Percentiles rank a stretch among this genome's conserved stretches.
phyloP scores from a whole-genome alignment of 345 rosid species.

The Murraya koenigii region DNA sequence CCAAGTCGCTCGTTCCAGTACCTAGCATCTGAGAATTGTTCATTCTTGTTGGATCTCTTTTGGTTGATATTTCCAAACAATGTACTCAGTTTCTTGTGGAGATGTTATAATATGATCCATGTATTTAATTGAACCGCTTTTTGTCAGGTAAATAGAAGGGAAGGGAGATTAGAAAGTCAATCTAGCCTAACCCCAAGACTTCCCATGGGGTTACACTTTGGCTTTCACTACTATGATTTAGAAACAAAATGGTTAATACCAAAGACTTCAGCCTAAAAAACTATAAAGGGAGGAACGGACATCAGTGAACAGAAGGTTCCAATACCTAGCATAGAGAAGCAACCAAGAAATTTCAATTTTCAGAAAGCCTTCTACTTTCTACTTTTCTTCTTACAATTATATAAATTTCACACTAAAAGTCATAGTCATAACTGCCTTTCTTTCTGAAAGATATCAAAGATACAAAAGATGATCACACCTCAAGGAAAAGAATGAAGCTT shows the following conservation, averaged over 20 bases:
- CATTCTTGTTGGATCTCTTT: background rate
- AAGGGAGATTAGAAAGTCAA: background rate
- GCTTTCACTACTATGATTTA: background rate
- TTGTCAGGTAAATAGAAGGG: background rate
- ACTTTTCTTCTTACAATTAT: background rate
- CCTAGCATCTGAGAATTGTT: background rate
- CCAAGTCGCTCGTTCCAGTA: background rate
- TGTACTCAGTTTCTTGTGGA: background rate
- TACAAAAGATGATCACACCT: constrained; percentile 39
- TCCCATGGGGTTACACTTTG: background rate
- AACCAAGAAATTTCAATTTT: background rate
- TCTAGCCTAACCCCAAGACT: background rate
- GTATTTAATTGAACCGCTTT: background rate
- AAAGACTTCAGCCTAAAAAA: background rate
- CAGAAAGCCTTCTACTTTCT: background rate
- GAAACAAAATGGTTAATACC: background rate
- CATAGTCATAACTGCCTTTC: background rate
- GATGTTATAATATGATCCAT: background rate
- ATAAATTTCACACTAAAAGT: background rate
- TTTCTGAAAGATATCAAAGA: background rate
- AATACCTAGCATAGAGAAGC: background rate
- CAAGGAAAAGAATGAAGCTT: constrained; percentile 88
- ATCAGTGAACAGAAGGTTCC: background rate
- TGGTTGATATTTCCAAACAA: background rate
- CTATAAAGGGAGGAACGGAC: background rate